A percentile compares a stretch with the other conserved stretches of the same genome.
phyloP scores from a whole-genome alignment of 202 grass and related monocot genomes.

The Panicum hallii region DNA sequence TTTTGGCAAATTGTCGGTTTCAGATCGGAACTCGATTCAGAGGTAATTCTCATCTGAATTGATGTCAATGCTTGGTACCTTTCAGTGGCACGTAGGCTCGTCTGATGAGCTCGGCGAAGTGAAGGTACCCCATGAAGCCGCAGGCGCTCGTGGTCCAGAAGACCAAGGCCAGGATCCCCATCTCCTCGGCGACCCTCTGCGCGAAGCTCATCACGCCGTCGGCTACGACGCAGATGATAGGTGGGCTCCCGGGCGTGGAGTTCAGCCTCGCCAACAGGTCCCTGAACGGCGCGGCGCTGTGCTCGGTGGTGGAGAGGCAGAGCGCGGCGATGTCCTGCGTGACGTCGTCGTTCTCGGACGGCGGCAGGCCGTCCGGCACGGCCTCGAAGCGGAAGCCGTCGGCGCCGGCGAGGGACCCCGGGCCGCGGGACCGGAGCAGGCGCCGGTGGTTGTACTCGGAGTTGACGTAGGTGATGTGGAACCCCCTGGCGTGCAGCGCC shows the following conservation, averaged over 20 bases:
- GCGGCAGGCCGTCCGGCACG: conserved; percentile 63
- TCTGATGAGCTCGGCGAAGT: conserved; percentile 62
- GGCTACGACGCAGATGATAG: conserved; percentile 68
- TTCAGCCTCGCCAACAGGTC: conserved; percentile 57
- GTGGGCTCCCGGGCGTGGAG: not conserved
- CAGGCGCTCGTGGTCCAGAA: conserved; percentile 77
- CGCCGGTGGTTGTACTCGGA: conserved; percentile 76
- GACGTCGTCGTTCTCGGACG: conserved; percentile 44
- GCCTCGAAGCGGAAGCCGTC: conserved; percentile 53
- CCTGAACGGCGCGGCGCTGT: conserved; percentile 57
- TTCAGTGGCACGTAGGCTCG: conserved; percentile 60
- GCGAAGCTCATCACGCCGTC: conserved; percentile 84
- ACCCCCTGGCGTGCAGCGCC: conserved; percentile 54
- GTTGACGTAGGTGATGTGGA: conserved; percentile 79
- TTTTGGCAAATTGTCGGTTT: not conserved
- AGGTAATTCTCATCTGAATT: not conserved
- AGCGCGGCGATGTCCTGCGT: conserved; percentile 66
- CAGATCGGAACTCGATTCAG: not conserved
- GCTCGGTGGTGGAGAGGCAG: conserved; percentile 52
- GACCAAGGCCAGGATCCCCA: conserved; percentile 53
- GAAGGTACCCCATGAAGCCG: conserved; percentile 62
- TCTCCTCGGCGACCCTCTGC: conserved; percentile 56
- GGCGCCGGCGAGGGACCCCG: conserved; percentile 32
- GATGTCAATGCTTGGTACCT: conserved; percentile 35
- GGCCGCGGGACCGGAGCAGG: conserved; percentile 58